A percentile compares a stretch with the other conserved stretches of the same genome.
Evolutionary conservation across 2,329 filamentous ascomycete species (phyloP).

Genomic region (Diatrype stigma): DNA sequence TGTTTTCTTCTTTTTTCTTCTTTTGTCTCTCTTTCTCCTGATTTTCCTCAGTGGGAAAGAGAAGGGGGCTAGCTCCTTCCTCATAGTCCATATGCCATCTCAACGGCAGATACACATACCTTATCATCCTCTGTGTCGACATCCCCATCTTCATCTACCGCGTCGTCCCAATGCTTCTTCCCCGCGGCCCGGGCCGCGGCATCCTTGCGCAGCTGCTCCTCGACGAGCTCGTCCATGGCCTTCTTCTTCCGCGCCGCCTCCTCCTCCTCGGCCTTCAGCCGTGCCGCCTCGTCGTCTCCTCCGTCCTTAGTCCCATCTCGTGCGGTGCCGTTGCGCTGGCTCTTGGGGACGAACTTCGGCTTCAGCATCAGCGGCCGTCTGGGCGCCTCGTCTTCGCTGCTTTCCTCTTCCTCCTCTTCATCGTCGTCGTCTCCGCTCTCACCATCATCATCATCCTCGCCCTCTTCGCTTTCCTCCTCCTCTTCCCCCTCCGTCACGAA

Average conservation of each 20-base stretch:
- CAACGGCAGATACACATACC: not conserved
- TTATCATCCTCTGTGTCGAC: constrained; percentile 82
- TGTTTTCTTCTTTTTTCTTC: not conserved
- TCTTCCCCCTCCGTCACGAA: constrained; percentile 55
- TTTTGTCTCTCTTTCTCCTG: too few relatives aligned
- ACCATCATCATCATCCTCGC: constrained; percentile 31
- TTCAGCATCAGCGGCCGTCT: constrained; percentile 55
- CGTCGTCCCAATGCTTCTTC: constrained; percentile 83
- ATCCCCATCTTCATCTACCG: constrained; percentile 63
- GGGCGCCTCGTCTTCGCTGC: constrained; percentile 52
- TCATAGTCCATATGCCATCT: not conserved
- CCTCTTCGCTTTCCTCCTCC: constrained; percentile 28
- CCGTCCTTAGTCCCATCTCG: constrained; percentile 6
- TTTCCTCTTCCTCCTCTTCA: constrained; percentile 36
- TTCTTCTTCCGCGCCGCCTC: constrained; percentile 59
- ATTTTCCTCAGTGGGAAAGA: too few relatives aligned
- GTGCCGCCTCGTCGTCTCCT: constrained; percentile 15
- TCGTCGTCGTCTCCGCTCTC: too few relatives aligned
- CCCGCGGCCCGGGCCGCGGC: constrained; percentile 68
- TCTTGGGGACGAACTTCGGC: constrained; percentile 61
- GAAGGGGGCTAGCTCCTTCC: too few relatives aligned
- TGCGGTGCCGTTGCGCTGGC: constrained; percentile 39
- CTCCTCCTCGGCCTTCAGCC: constrained; percentile 15
- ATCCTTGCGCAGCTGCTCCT: constrained; percentile 83
- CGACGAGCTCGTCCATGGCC: constrained; percentile 73